phyloP scores from a whole-genome alignment of 2,329 filamentous ascomycete genomes.

The Cladosporium sp. region DNA sequence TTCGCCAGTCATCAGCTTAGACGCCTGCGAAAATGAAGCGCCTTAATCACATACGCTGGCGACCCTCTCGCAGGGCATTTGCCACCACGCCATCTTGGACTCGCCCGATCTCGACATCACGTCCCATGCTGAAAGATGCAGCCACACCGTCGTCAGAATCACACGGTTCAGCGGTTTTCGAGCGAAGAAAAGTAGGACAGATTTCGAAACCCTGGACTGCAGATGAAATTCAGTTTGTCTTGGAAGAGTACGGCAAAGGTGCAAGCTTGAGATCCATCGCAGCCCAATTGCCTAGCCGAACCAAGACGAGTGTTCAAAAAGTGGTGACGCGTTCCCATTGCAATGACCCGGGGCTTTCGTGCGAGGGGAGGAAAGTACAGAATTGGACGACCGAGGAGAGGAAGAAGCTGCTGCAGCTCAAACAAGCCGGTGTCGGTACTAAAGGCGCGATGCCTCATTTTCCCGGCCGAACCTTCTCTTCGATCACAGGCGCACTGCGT shows the following conservation, averaged over 20 bases:
- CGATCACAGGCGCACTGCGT: background rate
- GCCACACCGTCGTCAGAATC: background rate
- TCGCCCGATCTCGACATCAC: background rate
- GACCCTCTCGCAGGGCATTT: background rate
- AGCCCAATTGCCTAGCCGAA: background rate
- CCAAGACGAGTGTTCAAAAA: no score
- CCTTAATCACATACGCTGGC: background rate
- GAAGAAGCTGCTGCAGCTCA: background rate
- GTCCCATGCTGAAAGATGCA: background rate
- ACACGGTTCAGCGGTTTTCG: background rate
- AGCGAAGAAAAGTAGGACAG: background rate
- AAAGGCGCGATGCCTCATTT: background rate
- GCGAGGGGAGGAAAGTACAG: background rate
- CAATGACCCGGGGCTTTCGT: background rate
- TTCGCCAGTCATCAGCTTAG: background rate
- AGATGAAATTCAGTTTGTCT: background rate
- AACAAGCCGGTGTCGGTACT: background rate
- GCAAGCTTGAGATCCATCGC: background rate
- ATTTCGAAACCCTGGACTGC: background rate
- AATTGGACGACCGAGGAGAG: background rate
- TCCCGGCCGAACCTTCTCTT: background rate
- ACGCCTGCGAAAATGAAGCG: background rate
- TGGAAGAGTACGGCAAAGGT: background rate
- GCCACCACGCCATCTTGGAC: background rate
- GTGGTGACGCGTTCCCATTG: background rate